Evolutionary conservation across 257 asterid genomes (phyloP), one percentile per base, ranked within the genome.

Genomic region (Rauvolfia tetraphylla): DNA sequence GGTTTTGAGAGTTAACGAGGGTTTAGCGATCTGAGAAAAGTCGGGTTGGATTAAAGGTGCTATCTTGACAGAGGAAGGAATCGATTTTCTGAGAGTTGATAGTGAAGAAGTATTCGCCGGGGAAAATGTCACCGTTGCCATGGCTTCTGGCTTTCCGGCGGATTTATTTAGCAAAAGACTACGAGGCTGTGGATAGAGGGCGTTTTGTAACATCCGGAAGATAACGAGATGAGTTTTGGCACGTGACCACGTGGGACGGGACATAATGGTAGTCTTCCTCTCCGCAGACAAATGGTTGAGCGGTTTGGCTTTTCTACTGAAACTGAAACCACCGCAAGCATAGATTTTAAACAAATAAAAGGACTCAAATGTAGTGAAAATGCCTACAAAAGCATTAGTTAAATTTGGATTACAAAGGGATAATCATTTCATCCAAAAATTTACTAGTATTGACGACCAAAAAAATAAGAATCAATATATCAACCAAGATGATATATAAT

Each of bases 1-100:
- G 75, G 85, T 82, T 78, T 76, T 85, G 54, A 75, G 75, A 65
- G 75, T 13, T 76, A 84, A 65, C 33, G 76, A 31, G 65, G 69
- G 53, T 49, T 72, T 77, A 49, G 82, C 75, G 5, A 44, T 7
- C 5, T 57, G 67, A 51, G 33, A 75, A 6, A 59, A 13, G 1
- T 72, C 29, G 38, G 76, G 33, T 1, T 33, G 69, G 56, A 46
- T 46, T 3, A 83, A 78, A 46, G 80, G 80, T 70, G 29, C 23
- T n/a, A 13, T 62, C 58, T 76, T 73, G 31, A 76, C 54, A 31
- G 46, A 31, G 63, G 78, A 63, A 75, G 39, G 6, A 0, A 68
- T 70, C 49, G 84, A 42, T 72, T 80, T 85, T 76, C 87, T 74
- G 72, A 79, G 88, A 46, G 85, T 85, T 17, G 84, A 83, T 29